Base-by-base conservation (phyloP, 139 green algal species). In the Axilococcus clingmanii region DNA sequence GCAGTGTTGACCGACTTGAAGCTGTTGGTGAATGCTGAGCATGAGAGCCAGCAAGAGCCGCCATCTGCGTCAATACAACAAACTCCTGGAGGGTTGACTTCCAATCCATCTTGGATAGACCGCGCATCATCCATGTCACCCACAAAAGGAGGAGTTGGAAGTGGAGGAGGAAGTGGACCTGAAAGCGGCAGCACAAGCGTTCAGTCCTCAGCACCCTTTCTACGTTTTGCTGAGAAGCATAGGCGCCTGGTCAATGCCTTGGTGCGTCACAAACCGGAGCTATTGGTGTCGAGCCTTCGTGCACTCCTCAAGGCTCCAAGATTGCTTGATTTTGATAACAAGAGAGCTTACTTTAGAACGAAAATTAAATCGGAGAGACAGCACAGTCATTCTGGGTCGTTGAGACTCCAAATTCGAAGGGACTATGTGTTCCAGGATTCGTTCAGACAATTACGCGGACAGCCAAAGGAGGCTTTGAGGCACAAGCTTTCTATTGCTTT, bases 291-390 rank as follows among this genome's bases (percentile, higher is more conserved):
- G 27, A 75, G 68, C 14, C 60, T 97, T 35, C 49, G 64, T 9
- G 70, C 82, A 15, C 71, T 98, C 45, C 72, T 98, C 47, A 52
- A 75, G 12, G 69, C 62, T 19, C 83, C 89, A 16, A 67, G 74
- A 33, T 75, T 98, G 32, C 74, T 98, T 27, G 92, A 98, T 53
- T 98, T 98, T 72, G 88, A 96, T 72, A 97, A 97, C 77, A 98
- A 98, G 83, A 52, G 48, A 47, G 63, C 4, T 15, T 14, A 57
- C 16, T 50, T n/a, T n/a, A n/a, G n/a, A n/a, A n/a, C n/a, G n/a
- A n/a, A n/a, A n/a, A n/a, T n/a, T n/a, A n/a, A n/a, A n/a, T n/a
- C n/a, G n/a, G n/a, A n/a, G n/a, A n/a, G n/a, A n/a, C n/a, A n/a
- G n/a, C n/a, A n/a, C n/a, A n/a, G n/a, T 15, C 20, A 48, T 48